Conservation (phyloP, 768 basidiomycete genomes). For the Agaricus subrufescens region DNA sequence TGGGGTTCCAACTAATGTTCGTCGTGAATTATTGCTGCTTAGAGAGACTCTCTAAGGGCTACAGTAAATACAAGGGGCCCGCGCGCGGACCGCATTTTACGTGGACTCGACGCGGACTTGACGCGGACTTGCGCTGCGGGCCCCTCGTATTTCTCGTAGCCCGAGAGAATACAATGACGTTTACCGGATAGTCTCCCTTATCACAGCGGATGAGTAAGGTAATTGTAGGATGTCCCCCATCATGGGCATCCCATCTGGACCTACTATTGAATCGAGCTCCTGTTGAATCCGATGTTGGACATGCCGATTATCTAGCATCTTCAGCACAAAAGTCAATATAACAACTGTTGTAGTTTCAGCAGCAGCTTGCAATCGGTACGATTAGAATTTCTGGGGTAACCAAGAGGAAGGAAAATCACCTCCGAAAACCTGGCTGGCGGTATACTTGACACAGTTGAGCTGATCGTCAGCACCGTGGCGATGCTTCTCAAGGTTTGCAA, state of each 20-base stretch:
- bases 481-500: neutral
- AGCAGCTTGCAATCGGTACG: neutral
- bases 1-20: neutral
- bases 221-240: constrained; percentile 2
- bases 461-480: neutral
- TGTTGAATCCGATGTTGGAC: constrained; percentile 8
- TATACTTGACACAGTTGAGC: neutral
- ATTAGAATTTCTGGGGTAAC: no score
- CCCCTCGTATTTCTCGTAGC: no score
- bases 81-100: no score
- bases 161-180: no score
- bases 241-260: constrained; percentile 8
- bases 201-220: constrained; percentile 10
- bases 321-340: constrained; percentile 1
- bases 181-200: constrained; percentile 12
- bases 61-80: no score
- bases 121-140: no score
- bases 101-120: no score
- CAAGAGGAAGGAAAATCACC: neutral
- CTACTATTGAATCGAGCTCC: constrained; percentile 13
- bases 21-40: neutral
- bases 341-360: neutral
- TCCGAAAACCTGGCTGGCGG: neutral
- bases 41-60: neutral
- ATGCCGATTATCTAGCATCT: constrained; percentile 10